phyloP scores from a whole-genome alignment of 1,139 yeast genomes.

The Blastobotrys serpentis region DNA sequence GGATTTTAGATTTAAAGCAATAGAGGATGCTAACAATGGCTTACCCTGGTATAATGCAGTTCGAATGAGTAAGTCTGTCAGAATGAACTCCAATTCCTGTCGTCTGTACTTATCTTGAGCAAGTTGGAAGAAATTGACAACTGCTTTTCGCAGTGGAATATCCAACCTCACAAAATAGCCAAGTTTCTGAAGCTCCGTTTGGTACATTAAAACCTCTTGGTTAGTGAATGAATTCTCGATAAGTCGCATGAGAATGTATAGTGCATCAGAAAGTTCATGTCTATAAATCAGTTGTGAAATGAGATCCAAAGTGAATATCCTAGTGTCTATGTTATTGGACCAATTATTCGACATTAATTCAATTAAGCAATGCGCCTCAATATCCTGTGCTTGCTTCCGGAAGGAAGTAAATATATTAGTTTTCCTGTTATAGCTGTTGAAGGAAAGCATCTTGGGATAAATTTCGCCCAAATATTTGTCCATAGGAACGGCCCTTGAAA shows the following conservation, averaged over 20 bases:
- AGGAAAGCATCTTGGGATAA: conserved; percentile 5
- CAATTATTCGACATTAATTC: not conserved
- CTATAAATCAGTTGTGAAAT: not conserved
- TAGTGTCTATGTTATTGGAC: conserved; percentile 3
- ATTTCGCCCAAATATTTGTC: not conserved
- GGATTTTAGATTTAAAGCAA: not conserved
- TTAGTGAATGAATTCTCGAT: not conserved
- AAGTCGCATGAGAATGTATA: not conserved
- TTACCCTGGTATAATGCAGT: conserved; percentile 13
- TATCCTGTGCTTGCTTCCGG: not conserved
- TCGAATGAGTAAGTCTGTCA: conserved; percentile 7
- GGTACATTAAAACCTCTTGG: conserved; percentile 9
- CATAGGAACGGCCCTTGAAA: not conserved
- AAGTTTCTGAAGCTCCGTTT: not conserved
- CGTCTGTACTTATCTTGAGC: not conserved
- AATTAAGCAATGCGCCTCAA: not conserved
- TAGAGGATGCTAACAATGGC: conserved; percentile 15
- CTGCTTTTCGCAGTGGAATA: not conserved
- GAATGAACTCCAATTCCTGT: not conserved
- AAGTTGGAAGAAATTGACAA: not conserved
- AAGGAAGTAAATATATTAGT: not conserved
- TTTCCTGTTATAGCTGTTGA: not conserved
- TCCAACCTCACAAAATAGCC: conserved; percentile 1
- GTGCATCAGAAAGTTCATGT: not conserved
- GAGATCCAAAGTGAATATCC: conserved; percentile 1